Conservation (phyloP, 2,329 filamentous ascomycete species). For the Clarireedia paspali region DNA sequence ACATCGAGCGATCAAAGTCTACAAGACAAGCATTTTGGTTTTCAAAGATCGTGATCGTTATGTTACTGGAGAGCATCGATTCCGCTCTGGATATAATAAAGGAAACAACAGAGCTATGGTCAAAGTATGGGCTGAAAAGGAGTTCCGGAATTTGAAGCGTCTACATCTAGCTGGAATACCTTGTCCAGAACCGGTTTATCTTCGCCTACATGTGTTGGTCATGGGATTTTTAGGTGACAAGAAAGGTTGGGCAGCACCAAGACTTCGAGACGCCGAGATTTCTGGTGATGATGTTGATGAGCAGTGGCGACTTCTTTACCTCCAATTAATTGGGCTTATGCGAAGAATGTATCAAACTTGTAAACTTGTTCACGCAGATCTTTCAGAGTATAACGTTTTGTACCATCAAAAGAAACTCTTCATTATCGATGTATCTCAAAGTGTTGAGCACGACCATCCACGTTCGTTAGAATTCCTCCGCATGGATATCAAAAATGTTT, state of each 20-base stretch:
- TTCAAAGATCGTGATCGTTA: constrained; percentile 98
- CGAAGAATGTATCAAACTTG: constrained; percentile 89
- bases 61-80: constrained; percentile 88
- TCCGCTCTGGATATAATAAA: constrained; percentile 87
- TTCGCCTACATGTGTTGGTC: constrained; percentile 89
- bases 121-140: constrained; percentile 97
- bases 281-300: constrained; percentile 57
- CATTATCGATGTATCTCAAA: constrained; percentile 97
- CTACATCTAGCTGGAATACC: constrained; percentile 80
- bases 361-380: constrained; percentile 85
- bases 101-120: constrained; percentile 95
- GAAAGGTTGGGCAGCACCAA: constrained; percentile 80
- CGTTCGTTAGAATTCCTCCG: constrained; percentile 86
- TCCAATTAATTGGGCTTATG: constrained; percentile 83
- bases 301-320: constrained; percentile 72
- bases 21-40: constrained; percentile 95
- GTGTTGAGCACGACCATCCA: constrained; percentile 93
- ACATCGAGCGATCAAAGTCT: constrained; percentile 92
- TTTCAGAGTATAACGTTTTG: constrained; percentile 96
- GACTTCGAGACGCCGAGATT: constrained; percentile 79
- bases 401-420: constrained; percentile 78
- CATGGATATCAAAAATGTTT: constrained; percentile 98
- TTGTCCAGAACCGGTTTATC: constrained; percentile 79
- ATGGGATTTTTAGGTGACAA: constrained; percentile 90
- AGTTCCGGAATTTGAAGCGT: constrained; percentile 86